Conservation (phyloP, 768 basidiomycete species). For the Calocybe gangraenosa region DNA sequence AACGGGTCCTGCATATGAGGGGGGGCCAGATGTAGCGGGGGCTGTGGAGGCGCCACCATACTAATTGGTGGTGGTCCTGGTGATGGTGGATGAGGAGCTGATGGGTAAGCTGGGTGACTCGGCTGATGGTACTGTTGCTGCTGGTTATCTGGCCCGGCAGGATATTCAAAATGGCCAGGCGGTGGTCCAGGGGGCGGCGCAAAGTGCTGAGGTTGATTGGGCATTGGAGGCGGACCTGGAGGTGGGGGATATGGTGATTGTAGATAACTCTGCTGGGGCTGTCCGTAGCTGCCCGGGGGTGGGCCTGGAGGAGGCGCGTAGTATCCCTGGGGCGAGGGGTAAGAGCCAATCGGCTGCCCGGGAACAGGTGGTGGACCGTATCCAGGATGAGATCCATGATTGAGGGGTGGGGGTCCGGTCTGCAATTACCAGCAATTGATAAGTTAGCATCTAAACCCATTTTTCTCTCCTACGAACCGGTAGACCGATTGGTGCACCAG, state of each 20-base stretch:
- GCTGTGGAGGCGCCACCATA: conserved; percentile 1
- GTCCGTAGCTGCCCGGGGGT: not conserved
- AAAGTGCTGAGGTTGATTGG: conserved; percentile 6
- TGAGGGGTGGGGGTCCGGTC: conserved; percentile 1
- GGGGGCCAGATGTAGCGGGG: conserved; percentile 1
- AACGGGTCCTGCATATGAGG: conserved; percentile 16
- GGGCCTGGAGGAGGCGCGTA: conserved; percentile 8
- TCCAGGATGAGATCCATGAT: not conserved
- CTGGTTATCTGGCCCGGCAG: conserved; percentile 2
- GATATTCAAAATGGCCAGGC: not conserved
- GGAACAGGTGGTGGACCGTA: conserved; percentile 14
- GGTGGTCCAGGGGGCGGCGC: conserved; percentile 7
- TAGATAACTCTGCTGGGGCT: conserved; percentile 4
- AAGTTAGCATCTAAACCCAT: not conserved
- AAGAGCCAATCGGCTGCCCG: conserved; percentile 11
- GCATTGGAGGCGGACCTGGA: conserved; percentile 15
- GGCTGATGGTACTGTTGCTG: not conserved
- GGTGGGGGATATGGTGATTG: conserved; percentile 15
- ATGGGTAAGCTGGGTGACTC: not conserved
- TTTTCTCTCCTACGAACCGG: conserved; percentile 4
- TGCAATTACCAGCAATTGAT: not conserved
- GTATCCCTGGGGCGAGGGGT: not conserved
- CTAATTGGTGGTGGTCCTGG: conserved; percentile 5
- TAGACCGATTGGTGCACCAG: conserved; percentile 3
- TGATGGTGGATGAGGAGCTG: not conserved